phyloP scores from a whole-genome alignment of 2,329 filamentous ascomycete genomes.

The Trichoderma simmonsii region DNA sequence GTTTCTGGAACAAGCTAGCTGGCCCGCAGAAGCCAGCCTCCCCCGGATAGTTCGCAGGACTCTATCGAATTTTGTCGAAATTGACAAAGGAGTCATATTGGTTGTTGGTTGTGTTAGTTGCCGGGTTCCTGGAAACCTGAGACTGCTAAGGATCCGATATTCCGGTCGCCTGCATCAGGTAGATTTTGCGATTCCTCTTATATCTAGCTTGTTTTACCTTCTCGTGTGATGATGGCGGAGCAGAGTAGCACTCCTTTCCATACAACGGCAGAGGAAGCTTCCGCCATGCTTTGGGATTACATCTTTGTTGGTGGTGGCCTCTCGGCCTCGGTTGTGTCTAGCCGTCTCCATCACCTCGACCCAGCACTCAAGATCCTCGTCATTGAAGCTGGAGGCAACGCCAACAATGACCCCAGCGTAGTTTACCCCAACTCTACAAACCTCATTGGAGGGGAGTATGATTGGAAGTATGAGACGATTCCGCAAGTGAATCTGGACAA shows the following conservation, averaged over 20 bases:
- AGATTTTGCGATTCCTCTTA: background rate
- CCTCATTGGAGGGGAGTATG: constrained; percentile 29
- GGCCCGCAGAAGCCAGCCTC: background rate
- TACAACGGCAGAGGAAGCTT: background rate
- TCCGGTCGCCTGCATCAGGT: background rate
- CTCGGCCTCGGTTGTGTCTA: constrained; percentile 35
- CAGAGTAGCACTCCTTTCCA: background rate
- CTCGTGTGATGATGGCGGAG: background rate
- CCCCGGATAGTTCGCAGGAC: background rate
- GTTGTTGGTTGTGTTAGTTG: background rate
- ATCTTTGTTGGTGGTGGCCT: constrained; percentile 40
- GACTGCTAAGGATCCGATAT: background rate
- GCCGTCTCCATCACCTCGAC: constrained; percentile 29
- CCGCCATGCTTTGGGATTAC: constrained; percentile 29
- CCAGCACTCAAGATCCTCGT: constrained; percentile 34
- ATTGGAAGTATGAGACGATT: constrained; percentile 33
- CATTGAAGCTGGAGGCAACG: constrained; percentile 36
- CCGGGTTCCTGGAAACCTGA: background rate
- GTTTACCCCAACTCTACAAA: constrained; percentile 29
- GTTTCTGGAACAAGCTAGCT: background rate
- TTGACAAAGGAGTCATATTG: background rate
- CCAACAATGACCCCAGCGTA: constrained; percentile 24
- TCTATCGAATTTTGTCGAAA: background rate
- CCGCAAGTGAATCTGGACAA: constrained; percentile 28
- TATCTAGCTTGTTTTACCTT: background rate